Conservation (phyloP, 2,329 filamentous ascomycete genomes). For the Xylaria sp. region DNA sequence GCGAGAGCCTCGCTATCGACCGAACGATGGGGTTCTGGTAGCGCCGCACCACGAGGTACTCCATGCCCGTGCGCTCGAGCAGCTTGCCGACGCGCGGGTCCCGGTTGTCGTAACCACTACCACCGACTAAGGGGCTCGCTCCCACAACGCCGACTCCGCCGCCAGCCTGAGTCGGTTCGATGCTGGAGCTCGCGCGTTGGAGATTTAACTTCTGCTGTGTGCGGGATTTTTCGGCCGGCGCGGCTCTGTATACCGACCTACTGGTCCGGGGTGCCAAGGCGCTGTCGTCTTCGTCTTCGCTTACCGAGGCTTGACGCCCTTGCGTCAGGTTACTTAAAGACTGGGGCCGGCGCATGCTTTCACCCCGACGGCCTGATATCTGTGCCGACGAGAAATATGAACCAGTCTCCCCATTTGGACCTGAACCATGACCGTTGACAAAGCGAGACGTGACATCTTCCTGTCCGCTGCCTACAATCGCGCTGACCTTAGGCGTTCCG, state of each 20-base stretch:
- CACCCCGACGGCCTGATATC: conserved; percentile 37
- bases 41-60: conserved; percentile 73
- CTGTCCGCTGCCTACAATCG: conserved; percentile 44
- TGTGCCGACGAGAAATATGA: conserved; percentile 52
- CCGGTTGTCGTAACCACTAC: conserved; percentile 58
- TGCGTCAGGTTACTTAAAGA: conserved; percentile 45
- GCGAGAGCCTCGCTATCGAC: conserved; percentile 58
- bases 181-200: conserved; percentile 71
- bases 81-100: conserved; percentile 67
- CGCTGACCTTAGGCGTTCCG: conserved; percentile 38
- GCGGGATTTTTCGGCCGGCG: conserved; percentile 60
- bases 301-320: conserved; percentile 31
- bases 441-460: conserved; percentile 62
- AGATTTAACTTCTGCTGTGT: conserved; percentile 78
- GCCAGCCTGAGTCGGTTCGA: conserved; percentile 62
- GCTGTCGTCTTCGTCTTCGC: conserved; percentile 46
- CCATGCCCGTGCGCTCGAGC: conserved; percentile 70
- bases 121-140: conserved; percentile 53
- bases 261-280: conserved; percentile 50
- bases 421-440: conserved; percentile 54
- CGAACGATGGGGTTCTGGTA: conserved; percentile 72
- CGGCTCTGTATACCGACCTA: conserved; percentile 43
- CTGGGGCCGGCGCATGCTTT: conserved; percentile 44
- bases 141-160: conserved; percentile 45
- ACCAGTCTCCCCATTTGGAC: conserved; percentile 49